Conservation (phyloP, 78 protist genomes). For the Emiliania huxleyi region DNA sequence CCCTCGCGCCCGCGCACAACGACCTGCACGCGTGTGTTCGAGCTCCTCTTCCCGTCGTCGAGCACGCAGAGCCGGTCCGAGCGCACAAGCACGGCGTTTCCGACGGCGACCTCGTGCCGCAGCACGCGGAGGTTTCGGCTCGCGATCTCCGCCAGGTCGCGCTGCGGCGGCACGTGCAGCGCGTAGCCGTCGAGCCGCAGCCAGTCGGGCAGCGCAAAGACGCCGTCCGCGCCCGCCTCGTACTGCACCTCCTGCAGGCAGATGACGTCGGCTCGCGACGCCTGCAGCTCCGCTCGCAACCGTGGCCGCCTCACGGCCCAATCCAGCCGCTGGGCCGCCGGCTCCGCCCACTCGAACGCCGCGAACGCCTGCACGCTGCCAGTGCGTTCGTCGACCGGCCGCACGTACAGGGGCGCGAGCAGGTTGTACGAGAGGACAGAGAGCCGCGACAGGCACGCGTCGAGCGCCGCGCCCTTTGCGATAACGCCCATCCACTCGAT, state of each 20-base stretch:
- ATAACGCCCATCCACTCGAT: too few relatives aligned
- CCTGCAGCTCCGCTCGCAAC: neutral
- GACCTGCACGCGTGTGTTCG: neutral
- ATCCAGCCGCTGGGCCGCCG: neutral
- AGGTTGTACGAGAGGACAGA: neutral
- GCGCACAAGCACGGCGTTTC: neutral
- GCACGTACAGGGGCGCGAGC: slow-evolving; percentile 1
- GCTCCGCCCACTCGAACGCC: neutral
- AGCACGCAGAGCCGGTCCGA: neutral
- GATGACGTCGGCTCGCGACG: neutral
- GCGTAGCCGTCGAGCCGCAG: neutral
- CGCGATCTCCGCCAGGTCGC: neutral
- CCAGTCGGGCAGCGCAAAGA: neutral
- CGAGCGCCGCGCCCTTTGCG: too few relatives aligned
- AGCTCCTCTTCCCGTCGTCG: neutral
- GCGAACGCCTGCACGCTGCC: neutral
- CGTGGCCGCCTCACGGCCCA: neutral
- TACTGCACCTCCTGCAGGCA: neutral
- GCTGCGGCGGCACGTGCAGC: neutral
- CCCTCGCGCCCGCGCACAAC: neutral
- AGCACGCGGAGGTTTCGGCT: neutral
- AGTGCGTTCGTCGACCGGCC: neutral
- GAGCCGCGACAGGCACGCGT: too few relatives aligned
- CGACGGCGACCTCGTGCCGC: neutral
- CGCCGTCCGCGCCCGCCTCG: neutral